Evolutionary conservation across 2,329 filamentous ascomycete species (phyloP).

Genomic region (Fusarium concolor): DNA sequence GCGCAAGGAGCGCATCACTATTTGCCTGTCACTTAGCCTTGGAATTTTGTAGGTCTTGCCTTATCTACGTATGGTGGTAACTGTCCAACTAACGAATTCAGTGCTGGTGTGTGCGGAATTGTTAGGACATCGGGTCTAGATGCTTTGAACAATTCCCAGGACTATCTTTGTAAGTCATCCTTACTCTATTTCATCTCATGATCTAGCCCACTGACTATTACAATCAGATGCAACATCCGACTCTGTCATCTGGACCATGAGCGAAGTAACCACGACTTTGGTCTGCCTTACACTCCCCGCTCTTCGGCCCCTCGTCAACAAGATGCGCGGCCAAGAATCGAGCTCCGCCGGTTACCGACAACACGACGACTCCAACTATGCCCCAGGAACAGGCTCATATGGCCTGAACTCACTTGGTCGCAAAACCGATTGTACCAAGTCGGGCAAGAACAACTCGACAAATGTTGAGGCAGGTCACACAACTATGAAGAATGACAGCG

Average conservation of each 20-base stretch:
- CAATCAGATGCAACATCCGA: not conserved
- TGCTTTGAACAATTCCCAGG: not conserved
- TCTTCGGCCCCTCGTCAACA: not conserved
- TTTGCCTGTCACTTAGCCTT: not conserved
- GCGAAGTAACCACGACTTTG: conserved; percentile 7
- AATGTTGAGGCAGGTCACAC: not conserved
- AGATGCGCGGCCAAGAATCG: not conserved
- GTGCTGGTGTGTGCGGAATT: conserved; percentile 1
- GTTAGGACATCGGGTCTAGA: not conserved
- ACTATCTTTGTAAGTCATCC: not conserved
- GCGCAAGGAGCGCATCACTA: not conserved
- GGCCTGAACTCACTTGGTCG: not conserved
- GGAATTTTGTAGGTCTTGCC: not conserved
- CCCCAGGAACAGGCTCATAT: no score
- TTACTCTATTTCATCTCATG: no score
- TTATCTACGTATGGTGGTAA: rapidly evolving
- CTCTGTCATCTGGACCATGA: conserved; percentile 3
- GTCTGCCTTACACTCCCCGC: conserved; percentile 3
- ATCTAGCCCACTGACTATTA: not conserved
- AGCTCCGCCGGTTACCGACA: conserved; percentile 1
- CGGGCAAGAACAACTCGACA: not conserved
- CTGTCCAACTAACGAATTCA: not conserved
- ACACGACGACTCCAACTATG: not conserved
- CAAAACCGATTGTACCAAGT: not conserved
- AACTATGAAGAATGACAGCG: not conserved